Base-by-base conservation (phyloP, 495 filamentous ascomycete genomes). In the Penicillium silybi region DNA sequence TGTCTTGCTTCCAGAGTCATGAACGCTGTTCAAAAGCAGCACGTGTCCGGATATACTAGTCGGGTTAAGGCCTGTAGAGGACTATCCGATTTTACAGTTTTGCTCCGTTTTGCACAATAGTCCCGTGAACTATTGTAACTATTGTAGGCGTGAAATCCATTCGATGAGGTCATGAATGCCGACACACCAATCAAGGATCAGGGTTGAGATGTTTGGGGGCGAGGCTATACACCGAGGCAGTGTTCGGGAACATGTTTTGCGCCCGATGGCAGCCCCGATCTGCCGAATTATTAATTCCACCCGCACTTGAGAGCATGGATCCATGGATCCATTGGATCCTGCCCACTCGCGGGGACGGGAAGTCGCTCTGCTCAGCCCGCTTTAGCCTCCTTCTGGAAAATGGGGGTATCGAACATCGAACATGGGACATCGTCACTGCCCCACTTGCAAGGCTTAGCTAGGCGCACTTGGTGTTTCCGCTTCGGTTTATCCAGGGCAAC, bases 361-460 rank as follows among this genome's bases (percentile, higher is more conserved):
- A 32, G 1, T 32, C 13, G 8, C 29, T 32, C 11, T 32, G 29
- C 9, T 15, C 26, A 29, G n/a, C n/a, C n/a, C n/a, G n/a, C n/a
- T n/a, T 9, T 32, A 13, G 15, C 6, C n/a, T 6, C 6, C 7
- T 39, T 39, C 15, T 17, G 6, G 16, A 19, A 39, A 39, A 39
- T 18, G 16, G 37, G 7, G 37, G 22, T 23, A 23, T 23, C 22
- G 22, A 23, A 23, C 22, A 23, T 23, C 22, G 22, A 23, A 23
- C 22, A 39, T 6, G 1, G 15, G 16, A 16, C 9, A 39, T 39
- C 37, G n/a, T 39, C n/a, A 35, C 16, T 16, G 37, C 38, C 15
- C 8, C 29, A 18, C 38, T 29, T 18, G 53, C 53, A 56, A 51
- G 53, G 47, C 53, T 56, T 47, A 56, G 46, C 53, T 26, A 51